Base-by-base conservation (phyloP, 306 rosid species). In the Inga laurina region DNA sequence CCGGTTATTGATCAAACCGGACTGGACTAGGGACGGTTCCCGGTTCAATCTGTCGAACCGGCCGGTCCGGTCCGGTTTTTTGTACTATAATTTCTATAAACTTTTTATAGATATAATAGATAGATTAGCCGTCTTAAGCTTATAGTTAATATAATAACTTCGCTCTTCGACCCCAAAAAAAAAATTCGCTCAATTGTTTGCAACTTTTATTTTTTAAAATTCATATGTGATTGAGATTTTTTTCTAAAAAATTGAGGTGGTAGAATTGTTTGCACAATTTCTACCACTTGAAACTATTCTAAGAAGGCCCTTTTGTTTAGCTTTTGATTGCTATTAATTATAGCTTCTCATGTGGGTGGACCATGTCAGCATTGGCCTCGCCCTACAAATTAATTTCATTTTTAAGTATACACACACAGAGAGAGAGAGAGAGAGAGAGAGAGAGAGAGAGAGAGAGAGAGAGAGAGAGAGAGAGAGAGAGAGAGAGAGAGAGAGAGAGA, bases 341-440 rank as follows among this genome's bases (percentile, higher is more conserved):
- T 78, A 44, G 75, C 30, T 41, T 84, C 73, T 73, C 81, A 66
- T 76, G 81, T 72, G 87, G 81, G 86, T 84, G 85, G 75, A 34
- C 83, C 85, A 57, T n/a, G 67, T 73, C 73, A 62, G 7, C 46
- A 66, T 66, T 30, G 70, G 13, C 70, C 70, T 30, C 13, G 10
- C 21, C 21, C 18, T 64, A 13, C 9, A 64, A 64, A 30, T 64
- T 8, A 64, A 27, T 27, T 30, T 64, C 9, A 13, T 64, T 30
- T 64, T 64, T 14, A 27, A 12, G 3, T 10, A 7, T 27, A 27
- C 30, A 27, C 30, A 1, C 30, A 27, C 30, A 27, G 2, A 11
- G 11, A 57, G n/a, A 8, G 16, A 51, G 4, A 51, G 1, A 37
- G 5, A 35, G 0, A 4, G 10, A 2, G 1, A 27, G 2, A 11